Evolutionary conservation across 495 filamentous ascomycete genomes (phyloP), one percentile per base, ranked within the genome.

Genomic region (Chaetomium fimeti): DNA sequence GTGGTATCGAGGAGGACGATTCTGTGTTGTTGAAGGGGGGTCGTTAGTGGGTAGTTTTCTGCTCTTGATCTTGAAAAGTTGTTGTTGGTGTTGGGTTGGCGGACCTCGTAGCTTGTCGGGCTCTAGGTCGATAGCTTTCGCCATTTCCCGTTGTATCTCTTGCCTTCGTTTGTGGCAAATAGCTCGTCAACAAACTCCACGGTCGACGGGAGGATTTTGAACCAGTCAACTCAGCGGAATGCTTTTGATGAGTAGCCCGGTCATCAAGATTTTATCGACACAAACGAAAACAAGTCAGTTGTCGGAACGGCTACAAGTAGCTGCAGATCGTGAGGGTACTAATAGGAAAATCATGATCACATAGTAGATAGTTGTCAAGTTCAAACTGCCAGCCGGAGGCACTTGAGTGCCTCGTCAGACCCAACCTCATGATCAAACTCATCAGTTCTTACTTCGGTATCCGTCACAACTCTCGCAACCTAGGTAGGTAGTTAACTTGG

Each of bases 1-100:
- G 77, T 76, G 63, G 72, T 75, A 61, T 77, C 72, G 12, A 76
- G 75, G 18, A 78, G 74, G 45, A 78, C 76, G 49, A 78, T 72
- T 16, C 76, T 70, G 75, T 77, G 59, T 22, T 20, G 18, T 2
- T 47, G 9, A n/a, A n/a, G n/a, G n/a, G n/a, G n/a, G n/a, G 15
- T 45, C 5, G 42, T 45, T 18, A 45, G 42, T 45, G 42, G 11
- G 11, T n/a, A n/a, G n/a, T n/a, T n/a, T n/a, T n/a, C n/a, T n/a
- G n/a, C n/a, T 18, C 15, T 45, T 5, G 0, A 1, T 45, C 16
- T 45, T 45, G 15, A 45, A 4, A 3, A 7, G 8, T 9, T 36
- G n/a, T 47, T 47, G 18, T 47, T 20, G n/a, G 32, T 5, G 12
- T 6, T 36, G 32, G 32, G 32, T 47, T n/a, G 16, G 22, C 43